Evolutionary conservation across 768 basidiomycete species (phyloP), one percentile per base, ranked within the genome.

Genomic region (Serendipita sp.): DNA sequence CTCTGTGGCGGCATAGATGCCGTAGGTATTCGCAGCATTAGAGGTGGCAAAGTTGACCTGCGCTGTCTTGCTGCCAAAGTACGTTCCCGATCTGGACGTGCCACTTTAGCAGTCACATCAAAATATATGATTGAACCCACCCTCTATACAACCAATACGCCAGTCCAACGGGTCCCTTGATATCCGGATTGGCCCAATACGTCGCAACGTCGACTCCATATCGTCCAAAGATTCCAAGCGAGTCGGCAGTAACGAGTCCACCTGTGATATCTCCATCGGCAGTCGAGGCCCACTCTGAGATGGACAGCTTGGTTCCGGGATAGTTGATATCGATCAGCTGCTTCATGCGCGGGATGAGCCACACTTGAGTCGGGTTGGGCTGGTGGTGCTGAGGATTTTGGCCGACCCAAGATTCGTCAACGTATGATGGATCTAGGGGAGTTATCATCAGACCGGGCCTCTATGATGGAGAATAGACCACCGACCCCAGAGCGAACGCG

Each of bases 131-230:
- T 4, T 32, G 24, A 34, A 66, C 74, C 16, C 68, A 81, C 79
- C 81, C 81, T 73, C 81, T 73, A 73, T 73, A 83, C 3, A 83
- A 73, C 81, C 81, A 83, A 69, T 78, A 83, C 38, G 81, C 81
- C 64, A 82, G 71, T 28, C 80, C 81, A 34, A 79, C 69, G n/a
- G 81, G 79, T 3, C 78, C 78, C 37, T 73, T 70, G 70, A 79
- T 77, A 67, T 78, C 77, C 2, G 78, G 78, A 5, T 75, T 76
- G 5, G 73, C 74, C 81, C 81, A 82, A 71, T 82, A 82, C 0
- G 80, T 81, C 34, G 81, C 80, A 44, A 72, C 73, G 68, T 82
- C 81, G 24, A 81, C 69, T n/a, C 74, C 72, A 64, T 80, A 76
- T 64, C 73, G 71, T 4, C 81, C 81, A 68, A 78, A 83, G 64